A percentile compares a stretch with the other conserved stretches of the same genome.
Conservation (phyloP, 495 filamentous ascomycete genomes). For the Aspergillus sclerotioniger region DNA sequence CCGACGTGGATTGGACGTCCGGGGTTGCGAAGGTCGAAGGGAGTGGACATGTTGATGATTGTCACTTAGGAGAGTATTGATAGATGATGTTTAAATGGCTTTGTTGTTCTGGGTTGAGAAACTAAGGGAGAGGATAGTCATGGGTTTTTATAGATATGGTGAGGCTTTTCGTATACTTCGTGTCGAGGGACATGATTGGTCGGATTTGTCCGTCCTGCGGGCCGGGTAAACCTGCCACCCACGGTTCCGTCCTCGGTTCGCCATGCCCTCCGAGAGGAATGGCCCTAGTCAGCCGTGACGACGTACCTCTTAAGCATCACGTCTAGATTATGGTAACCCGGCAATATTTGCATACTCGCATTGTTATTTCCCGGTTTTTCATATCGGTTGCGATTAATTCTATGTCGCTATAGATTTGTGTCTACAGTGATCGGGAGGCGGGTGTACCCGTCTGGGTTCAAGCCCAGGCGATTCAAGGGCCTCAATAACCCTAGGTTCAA, state of each 20-base stretch:
- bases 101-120: not conserved
- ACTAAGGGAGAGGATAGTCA: not conserved
- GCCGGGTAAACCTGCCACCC: not conserved
- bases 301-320: too few species aligned
- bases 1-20: constrained; percentile 14
- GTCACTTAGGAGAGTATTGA: not conserved
- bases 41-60: constrained; percentile 9
- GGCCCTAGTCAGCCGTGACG: too few species aligned
- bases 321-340: too few species aligned
- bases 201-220: not conserved
- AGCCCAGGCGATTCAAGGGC: too few species aligned
- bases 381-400: too few species aligned
- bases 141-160: not conserved
- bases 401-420: too few species aligned
- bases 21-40: constrained; percentile 14
- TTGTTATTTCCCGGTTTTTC: too few species aligned
- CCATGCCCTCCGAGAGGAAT: constrained; percentile 3
- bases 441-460: not conserved
- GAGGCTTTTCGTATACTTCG: not conserved
- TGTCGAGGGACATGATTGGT: not conserved
- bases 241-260: not conserved
- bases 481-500: too few species aligned
- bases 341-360: too few species aligned
- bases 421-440: too few species aligned
- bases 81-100: not conserved